Base-by-base conservation (phyloP, 306 rosid species). In the Alnus rubra region DNA sequence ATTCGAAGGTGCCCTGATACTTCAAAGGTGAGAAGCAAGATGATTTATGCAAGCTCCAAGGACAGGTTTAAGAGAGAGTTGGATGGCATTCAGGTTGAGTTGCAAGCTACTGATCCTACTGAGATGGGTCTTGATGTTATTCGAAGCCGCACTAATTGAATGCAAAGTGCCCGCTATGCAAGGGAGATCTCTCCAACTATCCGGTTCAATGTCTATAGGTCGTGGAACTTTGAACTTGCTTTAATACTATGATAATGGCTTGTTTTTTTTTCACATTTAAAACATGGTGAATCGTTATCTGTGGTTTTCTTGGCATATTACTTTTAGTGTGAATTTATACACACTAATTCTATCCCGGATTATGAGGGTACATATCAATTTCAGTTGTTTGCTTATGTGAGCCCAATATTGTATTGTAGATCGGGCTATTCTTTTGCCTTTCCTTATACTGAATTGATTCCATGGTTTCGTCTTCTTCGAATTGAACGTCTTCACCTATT, bases 21-120 rank as follows among this genome's bases (percentile, higher is more conserved):
- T 18, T 56, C 88, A 9, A 84, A 69, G 83, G 90, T 87, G 80
- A 87, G 90, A 82, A 82, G 81, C 88, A 85, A 81, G 81, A 85
- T 85, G 88, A 85, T 85, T 37, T 85, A 85, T 14, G 88, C 88
- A 1, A 85, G 88, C 78, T 85, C 88, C 0, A 85, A 85, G 81
- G 88, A 85, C 83, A 71, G 86, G 88, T 85, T 85, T 45, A 85
- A 85, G 86, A 85, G 88, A 50, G 88, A 85, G 73, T 75, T 85
- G 86, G 88, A 85, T 37, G 88, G 88, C 33, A 84, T 87, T 78
- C 90, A 87, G 86, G 53, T 87, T 7, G 90, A 87, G 87, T 83
- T 87, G 76, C 90, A 87, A 77, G 90, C 90, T 15, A 85, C 90
- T 13, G 90, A 87, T 67, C 90, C 88, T 0, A 69, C 87, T 4